phyloP scores from a whole-genome alignment of 331 rosid species.

The Rosa hybrid region DNA sequence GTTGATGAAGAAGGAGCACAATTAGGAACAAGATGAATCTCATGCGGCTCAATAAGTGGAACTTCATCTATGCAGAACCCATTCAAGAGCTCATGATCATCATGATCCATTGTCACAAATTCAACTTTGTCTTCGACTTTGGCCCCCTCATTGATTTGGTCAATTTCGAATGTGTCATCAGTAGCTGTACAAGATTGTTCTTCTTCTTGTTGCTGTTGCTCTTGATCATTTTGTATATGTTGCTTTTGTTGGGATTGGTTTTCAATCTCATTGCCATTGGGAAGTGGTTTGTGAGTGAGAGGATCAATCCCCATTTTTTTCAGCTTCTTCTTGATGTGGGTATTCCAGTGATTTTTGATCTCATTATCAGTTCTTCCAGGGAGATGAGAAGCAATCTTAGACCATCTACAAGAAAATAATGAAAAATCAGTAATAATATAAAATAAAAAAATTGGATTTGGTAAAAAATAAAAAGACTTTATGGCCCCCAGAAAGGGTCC shows the following conservation, averaged over 20 bases:
- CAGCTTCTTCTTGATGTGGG: constrained; percentile 79
- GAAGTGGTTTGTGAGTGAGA: constrained; percentile 61
- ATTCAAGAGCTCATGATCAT: constrained; percentile 35
- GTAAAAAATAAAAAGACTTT: constrained; percentile 26
- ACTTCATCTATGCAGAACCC: constrained; percentile 63
- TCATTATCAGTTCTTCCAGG: constrained; percentile 91
- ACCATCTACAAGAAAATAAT: constrained; percentile 54
- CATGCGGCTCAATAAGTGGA: constrained; percentile 53
- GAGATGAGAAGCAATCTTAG: constrained; percentile 81
- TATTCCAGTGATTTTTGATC: constrained; percentile 83
- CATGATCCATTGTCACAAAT: constrained; percentile 36
- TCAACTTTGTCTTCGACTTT: constrained; percentile 33
- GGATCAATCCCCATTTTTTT: constrained; percentile 87
- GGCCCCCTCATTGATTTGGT: constrained; percentile 35
- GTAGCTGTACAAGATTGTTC: constrained; percentile 2
- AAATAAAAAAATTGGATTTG: not conserved
- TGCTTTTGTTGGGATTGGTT: constrained; percentile 25
- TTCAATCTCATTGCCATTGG: constrained; percentile 31
- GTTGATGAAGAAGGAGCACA: constrained; percentile 44
- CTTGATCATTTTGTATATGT: constrained; percentile 8
- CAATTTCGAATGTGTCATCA: constrained; percentile 16
- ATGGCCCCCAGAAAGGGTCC: constrained; percentile 22
- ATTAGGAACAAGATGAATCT: constrained; percentile 34
- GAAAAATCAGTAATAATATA: not conserved
- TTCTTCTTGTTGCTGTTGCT: constrained; percentile 7